phyloP scores from a whole-genome alignment of 1,139 yeast species.

The Magnusiomyces magnusii region DNA sequence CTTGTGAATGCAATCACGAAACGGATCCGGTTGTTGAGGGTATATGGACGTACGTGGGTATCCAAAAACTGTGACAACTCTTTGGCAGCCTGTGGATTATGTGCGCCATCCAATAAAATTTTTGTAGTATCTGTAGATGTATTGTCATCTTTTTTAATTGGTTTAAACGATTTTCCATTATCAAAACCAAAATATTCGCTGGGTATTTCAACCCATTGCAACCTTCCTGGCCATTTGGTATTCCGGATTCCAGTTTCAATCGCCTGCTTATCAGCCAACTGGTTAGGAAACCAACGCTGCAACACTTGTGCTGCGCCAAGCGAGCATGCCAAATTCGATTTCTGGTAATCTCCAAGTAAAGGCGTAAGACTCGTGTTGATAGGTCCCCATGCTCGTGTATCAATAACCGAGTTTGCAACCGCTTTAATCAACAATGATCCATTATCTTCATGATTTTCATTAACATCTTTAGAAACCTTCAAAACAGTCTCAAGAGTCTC shows the following conservation, averaged over 20 bases:
- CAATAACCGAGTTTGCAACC: background rate
- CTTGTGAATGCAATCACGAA: slow-evolving; percentile 68
- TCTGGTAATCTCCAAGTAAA: slow-evolving; percentile 64
- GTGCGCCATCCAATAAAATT: slow-evolving; percentile 83
- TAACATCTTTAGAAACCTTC: slow-evolving; percentile 18
- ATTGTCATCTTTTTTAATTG: no score
- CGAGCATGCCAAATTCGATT: slow-evolving; percentile 62
- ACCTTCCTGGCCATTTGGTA: slow-evolving; percentile 38
- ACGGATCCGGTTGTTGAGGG: slow-evolving; percentile 38
- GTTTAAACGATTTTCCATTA: no score
- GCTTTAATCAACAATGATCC: slow-evolving; percentile 10
- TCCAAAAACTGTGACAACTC: slow-evolving; percentile 48
- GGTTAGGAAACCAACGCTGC: slow-evolving; percentile 17
- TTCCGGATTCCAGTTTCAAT: slow-evolving; percentile 45
- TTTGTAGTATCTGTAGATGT: no score
- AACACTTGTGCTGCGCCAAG: slow-evolving; percentile 44
- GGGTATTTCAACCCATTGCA: slow-evolving; percentile 27
- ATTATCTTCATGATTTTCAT: slow-evolving; percentile 7
- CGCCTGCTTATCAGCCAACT: slow-evolving; percentile 23
- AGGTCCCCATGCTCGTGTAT: slow-evolving; percentile 12
- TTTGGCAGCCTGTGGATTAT: slow-evolving; percentile 74
- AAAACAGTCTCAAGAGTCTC: slow-evolving; percentile 43
- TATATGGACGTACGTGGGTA: slow-evolving; percentile 19
- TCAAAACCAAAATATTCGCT: no score
- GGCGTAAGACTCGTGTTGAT: slow-evolving; percentile 40